Evolutionary conservation across 495 filamentous ascomycete genomes (phyloP).

Genomic region (Daldinia vernicosa): DNA sequence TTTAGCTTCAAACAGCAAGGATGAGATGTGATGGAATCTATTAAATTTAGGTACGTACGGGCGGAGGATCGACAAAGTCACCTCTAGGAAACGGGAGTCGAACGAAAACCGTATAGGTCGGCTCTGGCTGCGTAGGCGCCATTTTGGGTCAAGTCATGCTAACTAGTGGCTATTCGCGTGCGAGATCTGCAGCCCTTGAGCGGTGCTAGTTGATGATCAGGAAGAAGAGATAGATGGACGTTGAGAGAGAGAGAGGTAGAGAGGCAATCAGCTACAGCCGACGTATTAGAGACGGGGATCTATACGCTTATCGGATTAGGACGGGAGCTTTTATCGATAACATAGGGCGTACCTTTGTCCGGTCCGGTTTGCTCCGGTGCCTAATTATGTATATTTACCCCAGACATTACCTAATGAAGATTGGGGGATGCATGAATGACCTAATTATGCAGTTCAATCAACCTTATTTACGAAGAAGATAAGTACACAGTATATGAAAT

Average conservation of each 20-base stretch:
- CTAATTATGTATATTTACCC: neutral
- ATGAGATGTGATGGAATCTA: slow-evolving; percentile 4
- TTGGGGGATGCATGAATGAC: neutral
- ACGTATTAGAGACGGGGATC: slow-evolving; percentile 4
- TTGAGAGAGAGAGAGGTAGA: neutral
- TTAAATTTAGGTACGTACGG: slow-evolving; percentile 66
- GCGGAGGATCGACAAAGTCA: slow-evolving; percentile 88
- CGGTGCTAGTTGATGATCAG: slow-evolving; percentile 29
- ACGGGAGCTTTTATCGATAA: slow-evolving; percentile 40
- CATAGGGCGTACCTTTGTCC: slow-evolving; percentile 19
- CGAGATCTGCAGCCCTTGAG: slow-evolving; percentile 11
- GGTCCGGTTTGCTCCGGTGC: slow-evolving; percentile 30
- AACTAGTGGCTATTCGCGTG: slow-evolving; percentile 23
- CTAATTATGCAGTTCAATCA: neutral
- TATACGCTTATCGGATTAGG: slow-evolving; percentile 11
- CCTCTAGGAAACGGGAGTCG: slow-evolving; percentile 87
- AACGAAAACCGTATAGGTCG: slow-evolving; percentile 78
- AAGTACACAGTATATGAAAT: too few relatives aligned
- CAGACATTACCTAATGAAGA: neutral
- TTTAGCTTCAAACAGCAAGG: slow-evolving; percentile 3
- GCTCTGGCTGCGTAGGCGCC: slow-evolving; percentile 47
- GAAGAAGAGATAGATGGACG: slow-evolving; percentile 2
- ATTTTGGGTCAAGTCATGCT: slow-evolving; percentile 40
- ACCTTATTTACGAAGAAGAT: neutral
- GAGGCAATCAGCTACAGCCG: neutral